Conservation (phyloP, 805 yeast genomes). For the Candida palmyrensis region DNA sequence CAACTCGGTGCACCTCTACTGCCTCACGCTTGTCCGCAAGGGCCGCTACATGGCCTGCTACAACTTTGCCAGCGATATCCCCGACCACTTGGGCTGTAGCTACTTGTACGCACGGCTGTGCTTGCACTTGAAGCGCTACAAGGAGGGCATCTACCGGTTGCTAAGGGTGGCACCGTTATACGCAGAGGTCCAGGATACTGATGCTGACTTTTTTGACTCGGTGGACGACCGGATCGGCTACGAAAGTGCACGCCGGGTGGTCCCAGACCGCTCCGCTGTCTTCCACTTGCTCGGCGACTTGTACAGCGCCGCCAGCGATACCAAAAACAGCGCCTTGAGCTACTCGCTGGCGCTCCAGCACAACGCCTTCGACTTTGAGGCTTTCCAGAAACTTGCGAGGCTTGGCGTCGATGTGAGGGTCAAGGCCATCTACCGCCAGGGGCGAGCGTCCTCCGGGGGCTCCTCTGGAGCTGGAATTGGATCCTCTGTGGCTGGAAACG, state of each 20-base stretch:
- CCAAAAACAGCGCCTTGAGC: slow-evolving; percentile 58
- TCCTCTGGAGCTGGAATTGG: neutral
- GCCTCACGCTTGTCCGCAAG: slow-evolving; percentile 57
- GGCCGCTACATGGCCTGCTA: slow-evolving; percentile 60
- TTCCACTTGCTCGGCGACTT: slow-evolving; percentile 68
- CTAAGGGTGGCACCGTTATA: slow-evolving; percentile 24
- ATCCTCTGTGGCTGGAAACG: no score
- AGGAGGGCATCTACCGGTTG: slow-evolving; percentile 56
- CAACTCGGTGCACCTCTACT: slow-evolving; percentile 66
- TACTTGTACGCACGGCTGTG: slow-evolving; percentile 71
- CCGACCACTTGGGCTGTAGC: slow-evolving; percentile 67
- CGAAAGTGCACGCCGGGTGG: slow-evolving; percentile 31
- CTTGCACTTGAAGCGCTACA: slow-evolving; percentile 45
- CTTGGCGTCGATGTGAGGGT: slow-evolving; percentile 69
- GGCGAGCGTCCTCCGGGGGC: slow-evolving; percentile 1
- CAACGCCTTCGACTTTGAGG: slow-evolving; percentile 84
- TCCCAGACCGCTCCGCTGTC: slow-evolving; percentile 70
- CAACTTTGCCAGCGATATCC: slow-evolving; percentile 35
- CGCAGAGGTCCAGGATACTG: slow-evolving; percentile 14
- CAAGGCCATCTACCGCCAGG: slow-evolving; percentile 43
- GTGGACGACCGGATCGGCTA: slow-evolving; percentile 13
- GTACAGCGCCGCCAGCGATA: slow-evolving; percentile 52
- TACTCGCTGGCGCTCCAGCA: slow-evolving; percentile 64
- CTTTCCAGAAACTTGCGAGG: slow-evolving; percentile 68
- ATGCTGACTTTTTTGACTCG: neutral